Evolutionary conservation across 352 stramenopile species (phyloP).

Genomic region (Pythium apleroticum): DNA sequence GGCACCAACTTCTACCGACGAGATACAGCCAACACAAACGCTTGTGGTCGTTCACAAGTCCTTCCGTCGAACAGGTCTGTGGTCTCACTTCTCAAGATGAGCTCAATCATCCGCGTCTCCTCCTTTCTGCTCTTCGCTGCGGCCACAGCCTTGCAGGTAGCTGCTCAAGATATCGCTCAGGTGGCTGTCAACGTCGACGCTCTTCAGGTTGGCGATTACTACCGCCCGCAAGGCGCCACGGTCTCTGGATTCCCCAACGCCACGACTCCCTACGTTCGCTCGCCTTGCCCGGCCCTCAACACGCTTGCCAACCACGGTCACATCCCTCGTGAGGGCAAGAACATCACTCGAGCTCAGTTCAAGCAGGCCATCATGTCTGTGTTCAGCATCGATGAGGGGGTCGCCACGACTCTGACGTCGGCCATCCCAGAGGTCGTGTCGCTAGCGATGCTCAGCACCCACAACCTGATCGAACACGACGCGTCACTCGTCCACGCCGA

Average conservation of each 20-base stretch:
- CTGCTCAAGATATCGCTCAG: neutral
- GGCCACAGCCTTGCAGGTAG: neutral
- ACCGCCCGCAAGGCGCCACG: neutral
- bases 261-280: constrained; percentile 11
- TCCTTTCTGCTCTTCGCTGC: neutral
- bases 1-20: neutral
- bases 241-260: neutral
- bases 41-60: neutral
- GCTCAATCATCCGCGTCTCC: neutral
- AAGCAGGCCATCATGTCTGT: constrained; percentile 35
- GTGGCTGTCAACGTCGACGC: neutral
- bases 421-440: constrained; percentile 31
- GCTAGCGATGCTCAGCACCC: constrained; percentile 39
- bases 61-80: too few relatives aligned
- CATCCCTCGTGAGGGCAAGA: constrained; percentile 46
- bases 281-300: constrained; percentile 33
- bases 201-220: neutral
- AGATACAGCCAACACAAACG: neutral
- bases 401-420: constrained; percentile 31
- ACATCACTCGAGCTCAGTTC: constrained; percentile 30
- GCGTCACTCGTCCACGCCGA: constrained; percentile 36
- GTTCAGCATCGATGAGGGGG: constrained; percentile 43
- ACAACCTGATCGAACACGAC: constrained; percentile 36
- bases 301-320: constrained; percentile 45
- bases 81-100: constrained; percentile 10